A percentile compares a stretch with the other conserved stretches of the same genome.
Evolutionary conservation across 768 basidiomycete species (phyloP).

Genomic region (Amanita subjunquillea): DNA sequence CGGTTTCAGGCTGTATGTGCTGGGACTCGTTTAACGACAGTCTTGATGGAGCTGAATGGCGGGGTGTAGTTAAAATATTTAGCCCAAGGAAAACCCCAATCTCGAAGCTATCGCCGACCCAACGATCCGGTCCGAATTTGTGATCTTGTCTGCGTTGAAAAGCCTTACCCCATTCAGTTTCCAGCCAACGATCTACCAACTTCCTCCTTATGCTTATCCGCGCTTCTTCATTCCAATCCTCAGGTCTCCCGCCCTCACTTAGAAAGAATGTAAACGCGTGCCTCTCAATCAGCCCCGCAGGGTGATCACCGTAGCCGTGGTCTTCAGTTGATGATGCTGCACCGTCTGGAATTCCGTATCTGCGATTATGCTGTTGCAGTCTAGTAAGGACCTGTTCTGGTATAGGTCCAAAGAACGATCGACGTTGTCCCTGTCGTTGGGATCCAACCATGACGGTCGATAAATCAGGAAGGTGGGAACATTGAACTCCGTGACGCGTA

Average conservation of each 20-base stretch:
- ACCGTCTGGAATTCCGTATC: background rate
- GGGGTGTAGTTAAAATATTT: constrained; percentile 31
- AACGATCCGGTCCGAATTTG: constrained; percentile 25
- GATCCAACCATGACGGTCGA: too few relatives aligned
- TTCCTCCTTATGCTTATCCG: constrained; percentile 43
- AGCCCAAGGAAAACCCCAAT: constrained; percentile 70
- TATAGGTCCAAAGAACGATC: constrained; percentile 6
- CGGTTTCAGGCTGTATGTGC: too few relatives aligned
- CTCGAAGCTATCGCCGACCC: constrained; percentile 72
- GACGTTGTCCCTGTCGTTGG: background rate
- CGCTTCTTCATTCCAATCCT: constrained; percentile 56
- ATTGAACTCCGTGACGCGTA: too few relatives aligned
- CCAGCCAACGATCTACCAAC: constrained; percentile 50
- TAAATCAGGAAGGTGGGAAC: too few relatives aligned
- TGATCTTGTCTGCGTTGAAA: constrained; percentile 23
- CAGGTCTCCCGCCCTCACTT: constrained; percentile 47
- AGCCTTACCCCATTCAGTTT: constrained; percentile 54
- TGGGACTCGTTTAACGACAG: background rate
- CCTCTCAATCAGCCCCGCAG: constrained; percentile 40
- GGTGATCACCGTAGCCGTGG: constrained; percentile 20
- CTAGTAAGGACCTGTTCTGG: background rate
- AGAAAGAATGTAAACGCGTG: constrained; percentile 60
- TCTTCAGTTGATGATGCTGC: background rate
- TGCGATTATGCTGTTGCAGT: background rate
- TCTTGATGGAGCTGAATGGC: constrained; percentile 8